Percentiles rank a stretch among this genome's conserved stretches.
phyloP scores from a whole-genome alignment of 192 early-diverging fungal species.

The Cetraspora pellucida region DNA sequence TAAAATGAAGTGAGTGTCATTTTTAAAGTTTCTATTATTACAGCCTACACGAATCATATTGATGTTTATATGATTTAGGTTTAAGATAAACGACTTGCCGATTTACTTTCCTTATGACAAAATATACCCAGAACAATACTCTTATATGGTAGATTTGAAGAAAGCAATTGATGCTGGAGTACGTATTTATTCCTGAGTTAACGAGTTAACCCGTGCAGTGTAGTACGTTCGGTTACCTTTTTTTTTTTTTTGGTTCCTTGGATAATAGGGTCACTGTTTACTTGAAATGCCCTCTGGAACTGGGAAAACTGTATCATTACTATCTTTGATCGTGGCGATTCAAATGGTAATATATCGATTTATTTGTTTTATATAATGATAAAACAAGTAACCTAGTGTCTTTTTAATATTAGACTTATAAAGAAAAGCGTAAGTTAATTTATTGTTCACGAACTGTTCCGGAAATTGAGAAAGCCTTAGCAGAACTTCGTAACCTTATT shows the following conservation, averaged over 20 bases:
- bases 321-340: slow-evolving; percentile 95
- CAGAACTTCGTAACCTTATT: slow-evolving; percentile 91
- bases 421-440: slow-evolving; percentile 93
- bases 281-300: slow-evolving; percentile 99
- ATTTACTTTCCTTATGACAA: slow-evolving; percentile 98
- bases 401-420: slow-evolving; percentile 61
- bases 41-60: no score
- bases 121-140: slow-evolving; percentile 99
- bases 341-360: slow-evolving; percentile 64
- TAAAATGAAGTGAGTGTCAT: no score
- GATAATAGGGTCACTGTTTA: slow-evolving; percentile 83
- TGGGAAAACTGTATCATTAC: slow-evolving; percentile 94
- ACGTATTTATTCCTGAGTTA: not conserved
- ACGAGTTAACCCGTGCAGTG: not conserved
- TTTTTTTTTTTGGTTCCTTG: not conserved
- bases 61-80: slow-evolving; percentile 45
- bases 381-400: not conserved
- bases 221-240: not conserved
- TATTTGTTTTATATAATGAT: slow-evolving; percentile 5
- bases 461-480: slow-evolving; percentile 98
- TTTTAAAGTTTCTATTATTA: no score
- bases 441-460: slow-evolving; percentile 99
- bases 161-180: slow-evolving; percentile 87
- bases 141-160: slow-evolving; percentile 97
- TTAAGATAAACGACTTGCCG: slow-evolving; percentile 84